phyloP scores from a whole-genome alignment of 352 stramenopile species.

The Elongisporangium undulatum region DNA sequence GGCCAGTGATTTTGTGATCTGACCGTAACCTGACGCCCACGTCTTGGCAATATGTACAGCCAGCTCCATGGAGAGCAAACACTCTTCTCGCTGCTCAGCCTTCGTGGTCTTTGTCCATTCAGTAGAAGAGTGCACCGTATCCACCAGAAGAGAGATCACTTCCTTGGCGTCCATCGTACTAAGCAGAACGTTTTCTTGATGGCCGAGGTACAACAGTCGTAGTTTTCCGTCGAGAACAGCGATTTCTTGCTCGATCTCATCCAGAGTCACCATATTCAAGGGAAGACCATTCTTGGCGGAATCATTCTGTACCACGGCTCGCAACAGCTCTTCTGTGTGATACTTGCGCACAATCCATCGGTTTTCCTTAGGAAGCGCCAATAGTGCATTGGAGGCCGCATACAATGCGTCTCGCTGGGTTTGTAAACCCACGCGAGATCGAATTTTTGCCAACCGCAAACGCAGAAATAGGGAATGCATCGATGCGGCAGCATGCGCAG shows the following conservation, averaged over 20 bases:
- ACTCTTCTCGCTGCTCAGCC: slow-evolving; percentile 42
- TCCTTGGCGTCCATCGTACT: slow-evolving; percentile 54
- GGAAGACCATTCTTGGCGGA: slow-evolving; percentile 12
- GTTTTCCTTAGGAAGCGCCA: slow-evolving; percentile 32
- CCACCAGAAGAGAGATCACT: slow-evolving; percentile 51
- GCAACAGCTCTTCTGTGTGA: slow-evolving; percentile 48
- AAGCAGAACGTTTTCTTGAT: slow-evolving; percentile 48
- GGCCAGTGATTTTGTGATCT: slow-evolving; percentile 61
- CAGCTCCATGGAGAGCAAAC: slow-evolving; percentile 39
- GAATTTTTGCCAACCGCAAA: slow-evolving; percentile 33
- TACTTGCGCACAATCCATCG: slow-evolving; percentile 73
- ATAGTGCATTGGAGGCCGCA: slow-evolving; percentile 38
- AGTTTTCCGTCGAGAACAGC: slow-evolving; percentile 62
- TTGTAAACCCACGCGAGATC: slow-evolving; percentile 31
- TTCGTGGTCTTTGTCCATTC: slow-evolving; percentile 18
- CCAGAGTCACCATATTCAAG: slow-evolving; percentile 55
- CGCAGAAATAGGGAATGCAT: slow-evolving; percentile 55
- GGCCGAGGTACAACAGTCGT: slow-evolving; percentile 42
- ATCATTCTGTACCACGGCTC: slow-evolving; percentile 3
- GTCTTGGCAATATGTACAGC: slow-evolving; percentile 43
- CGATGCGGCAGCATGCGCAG: slow-evolving; percentile 50
- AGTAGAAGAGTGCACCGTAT: slow-evolving; percentile 24
- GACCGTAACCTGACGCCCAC: slow-evolving; percentile 13
- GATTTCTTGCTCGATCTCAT: slow-evolving; percentile 57
- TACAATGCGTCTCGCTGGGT: slow-evolving; percentile 63